Evolutionary conservation across 108 stramenopile genomes (phyloP).

Genomic region (Skeletonema marinoi): DNA sequence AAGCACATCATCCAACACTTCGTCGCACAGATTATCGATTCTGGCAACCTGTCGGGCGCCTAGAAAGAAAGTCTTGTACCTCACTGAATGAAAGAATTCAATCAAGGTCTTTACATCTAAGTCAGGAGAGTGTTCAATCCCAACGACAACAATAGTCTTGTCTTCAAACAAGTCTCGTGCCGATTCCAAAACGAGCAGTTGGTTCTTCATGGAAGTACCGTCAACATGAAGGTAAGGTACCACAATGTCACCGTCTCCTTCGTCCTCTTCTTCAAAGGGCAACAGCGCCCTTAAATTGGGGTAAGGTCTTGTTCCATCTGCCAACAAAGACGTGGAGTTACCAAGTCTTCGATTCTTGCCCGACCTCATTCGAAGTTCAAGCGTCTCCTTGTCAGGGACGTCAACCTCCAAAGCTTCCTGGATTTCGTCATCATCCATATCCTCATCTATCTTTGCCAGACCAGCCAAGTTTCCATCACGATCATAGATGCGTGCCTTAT

Average conservation of each 20-base stretch:
- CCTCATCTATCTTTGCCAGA: conserved; percentile 26
- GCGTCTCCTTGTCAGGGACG: conserved; percentile 41
- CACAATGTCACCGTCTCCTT: conserved; percentile 51
- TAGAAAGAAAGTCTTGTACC: conserved; percentile 63
- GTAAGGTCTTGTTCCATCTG: conserved; percentile 41
- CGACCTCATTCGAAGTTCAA: conserved; percentile 32
- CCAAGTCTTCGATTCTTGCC: conserved; percentile 11
- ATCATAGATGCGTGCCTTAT: conserved; percentile 54
- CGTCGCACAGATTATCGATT: conserved; percentile 59
- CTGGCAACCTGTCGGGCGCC: conserved; percentile 54
- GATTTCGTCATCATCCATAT: conserved; percentile 51
- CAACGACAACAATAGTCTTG: conserved; percentile 49
- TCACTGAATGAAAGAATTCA: conserved; percentile 44
- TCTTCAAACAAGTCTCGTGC: conserved; percentile 42
- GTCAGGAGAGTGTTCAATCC: conserved; percentile 55
- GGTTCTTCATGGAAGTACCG: conserved; percentile 43
- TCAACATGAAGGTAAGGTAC: conserved; percentile 68
- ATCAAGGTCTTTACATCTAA: conserved; percentile 51
- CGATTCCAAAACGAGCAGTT: conserved; percentile 44
- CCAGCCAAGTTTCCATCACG: conserved; percentile 56
- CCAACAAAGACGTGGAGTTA: conserved; percentile 21
- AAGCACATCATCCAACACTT: conserved; percentile 55
- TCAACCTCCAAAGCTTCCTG: conserved; percentile 34
- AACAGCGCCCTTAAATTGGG: conserved; percentile 41
- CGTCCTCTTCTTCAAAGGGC: conserved; percentile 54